Conservation (phyloP, 2,329 filamentous ascomycete genomes). For the Phialophora expanda region DNA sequence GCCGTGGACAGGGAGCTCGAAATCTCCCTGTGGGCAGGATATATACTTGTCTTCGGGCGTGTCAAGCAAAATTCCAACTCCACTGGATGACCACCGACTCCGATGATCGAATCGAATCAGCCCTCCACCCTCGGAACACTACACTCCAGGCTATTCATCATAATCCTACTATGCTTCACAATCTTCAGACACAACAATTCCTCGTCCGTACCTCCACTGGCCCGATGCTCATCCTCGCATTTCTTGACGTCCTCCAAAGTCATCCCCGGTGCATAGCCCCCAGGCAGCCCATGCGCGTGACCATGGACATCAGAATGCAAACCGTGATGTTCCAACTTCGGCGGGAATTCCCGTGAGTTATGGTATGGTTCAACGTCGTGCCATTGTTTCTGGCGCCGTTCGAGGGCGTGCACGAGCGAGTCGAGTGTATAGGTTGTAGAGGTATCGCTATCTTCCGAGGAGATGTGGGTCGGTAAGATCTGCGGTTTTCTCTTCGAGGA, state of each 20-base stretch:
- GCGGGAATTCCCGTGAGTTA: constrained; percentile 28
- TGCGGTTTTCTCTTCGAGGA: constrained; percentile 12
- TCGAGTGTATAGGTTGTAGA: constrained; percentile 40
- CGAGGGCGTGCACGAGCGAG: constrained; percentile 49
- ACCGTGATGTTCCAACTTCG: constrained; percentile 15
- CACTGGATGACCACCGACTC: neutral
- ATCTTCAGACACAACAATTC: constrained; percentile 41
- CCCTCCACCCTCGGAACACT: constrained; percentile 22
- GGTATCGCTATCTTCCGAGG: constrained; percentile 7
- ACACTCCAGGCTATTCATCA: constrained; percentile 38
- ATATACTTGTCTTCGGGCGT: neutral
- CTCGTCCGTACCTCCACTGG: constrained; percentile 21
- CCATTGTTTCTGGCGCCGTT: constrained; percentile 51
- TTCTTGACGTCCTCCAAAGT: constrained; percentile 26
- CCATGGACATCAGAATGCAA: neutral
- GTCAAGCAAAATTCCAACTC: neutral
- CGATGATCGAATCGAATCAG: neutral
- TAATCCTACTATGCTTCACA: constrained; percentile 38
- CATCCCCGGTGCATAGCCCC: constrained; percentile 32
- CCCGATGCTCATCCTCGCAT: constrained; percentile 24
- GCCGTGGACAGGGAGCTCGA: neutral
- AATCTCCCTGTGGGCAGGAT: neutral
- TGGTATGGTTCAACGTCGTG: constrained; percentile 41
- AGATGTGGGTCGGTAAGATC: constrained; percentile 14
- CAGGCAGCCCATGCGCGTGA: constrained; percentile 18